Conservation (phyloP, 441 rosid genomes). For the Erodium chrysanthum region DNA sequence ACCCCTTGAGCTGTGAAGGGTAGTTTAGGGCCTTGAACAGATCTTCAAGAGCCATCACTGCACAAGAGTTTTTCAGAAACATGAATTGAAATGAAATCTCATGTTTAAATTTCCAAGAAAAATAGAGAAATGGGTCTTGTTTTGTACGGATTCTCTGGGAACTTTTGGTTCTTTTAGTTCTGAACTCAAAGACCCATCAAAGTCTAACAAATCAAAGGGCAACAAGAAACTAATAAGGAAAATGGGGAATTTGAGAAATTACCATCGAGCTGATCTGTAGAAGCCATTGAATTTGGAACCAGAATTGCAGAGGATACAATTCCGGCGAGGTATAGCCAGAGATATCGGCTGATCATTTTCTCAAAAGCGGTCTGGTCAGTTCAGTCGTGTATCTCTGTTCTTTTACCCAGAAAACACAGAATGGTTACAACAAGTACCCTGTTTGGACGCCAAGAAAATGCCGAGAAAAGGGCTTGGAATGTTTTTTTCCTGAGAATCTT, state of each 20-base stretch:
- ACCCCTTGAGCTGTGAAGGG: slow-evolving; percentile 57
- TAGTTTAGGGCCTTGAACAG: slow-evolving; percentile 44
- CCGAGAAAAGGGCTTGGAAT: no score
- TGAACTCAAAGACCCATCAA: not conserved
- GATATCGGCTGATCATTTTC: slow-evolving; percentile 28
- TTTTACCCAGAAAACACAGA: slow-evolving; percentile 15
- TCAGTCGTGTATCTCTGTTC: slow-evolving; percentile 15
- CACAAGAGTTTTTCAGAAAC: slow-evolving; percentile 14
- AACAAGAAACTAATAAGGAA: not conserved
- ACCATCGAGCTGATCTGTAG: slow-evolving; percentile 67
- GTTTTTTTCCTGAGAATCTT: no score
- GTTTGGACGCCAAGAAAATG: slow-evolving; percentile 23
- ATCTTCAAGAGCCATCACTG: slow-evolving; percentile 61
- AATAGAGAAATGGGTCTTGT: no score
- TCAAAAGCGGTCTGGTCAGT: not conserved
- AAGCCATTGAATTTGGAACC: slow-evolving; percentile 31
- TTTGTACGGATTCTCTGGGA: not conserved
- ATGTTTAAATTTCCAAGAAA: not conserved
- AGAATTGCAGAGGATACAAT: slow-evolving; percentile 29
- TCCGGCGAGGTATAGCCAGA: slow-evolving; percentile 16
- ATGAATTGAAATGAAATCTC: slow-evolving; percentile 1
- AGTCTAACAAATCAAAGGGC: not conserved
- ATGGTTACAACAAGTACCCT: not conserved
- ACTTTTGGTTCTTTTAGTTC: not conserved
- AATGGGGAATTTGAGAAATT: slow-evolving; percentile 14